phyloP scores from a whole-genome alignment of 2,329 filamentous ascomycete genomes.

The Emydomyces testavorans region DNA sequence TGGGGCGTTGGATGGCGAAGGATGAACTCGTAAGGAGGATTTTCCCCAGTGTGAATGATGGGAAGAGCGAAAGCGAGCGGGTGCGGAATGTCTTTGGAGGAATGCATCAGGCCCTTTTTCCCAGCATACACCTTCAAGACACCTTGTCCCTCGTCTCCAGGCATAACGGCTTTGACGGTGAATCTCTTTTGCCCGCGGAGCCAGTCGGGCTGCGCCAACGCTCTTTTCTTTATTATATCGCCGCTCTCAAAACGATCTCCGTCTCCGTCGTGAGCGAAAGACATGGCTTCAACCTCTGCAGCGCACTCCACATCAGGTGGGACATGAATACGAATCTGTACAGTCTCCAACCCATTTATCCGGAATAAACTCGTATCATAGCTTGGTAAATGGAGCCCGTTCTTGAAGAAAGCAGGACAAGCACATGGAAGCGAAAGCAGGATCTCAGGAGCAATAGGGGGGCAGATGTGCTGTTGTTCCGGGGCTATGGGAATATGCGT shows the following conservation, averaged over 20 bases:
- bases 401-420: conserved; percentile 78
- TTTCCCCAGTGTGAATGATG: conserved; percentile 78
- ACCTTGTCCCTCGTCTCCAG: conserved; percentile 81
- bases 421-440: conserved; percentile 76
- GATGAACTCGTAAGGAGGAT: conserved; percentile 88
- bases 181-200: conserved; percentile 75
- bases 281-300: conserved; percentile 79
- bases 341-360: conserved; percentile 85
- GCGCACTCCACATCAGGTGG: conserved; percentile 83
- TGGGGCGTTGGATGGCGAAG: conserved; percentile 91
- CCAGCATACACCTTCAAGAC: conserved; percentile 86
- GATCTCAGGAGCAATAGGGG: conserved; percentile 72
- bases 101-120: conserved; percentile 91
- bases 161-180: conserved; percentile 82
- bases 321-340: conserved; percentile 77
- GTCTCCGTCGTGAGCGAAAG: conserved; percentile 69
- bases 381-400: conserved; percentile 65
- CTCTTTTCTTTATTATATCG: conserved; percentile 72
- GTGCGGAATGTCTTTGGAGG: conserved; percentile 90
- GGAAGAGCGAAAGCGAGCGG: conserved; percentile 82
- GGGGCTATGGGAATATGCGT: conserved; percentile 85
- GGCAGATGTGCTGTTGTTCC: conserved; percentile 84
- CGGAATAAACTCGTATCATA: conserved; percentile 81
- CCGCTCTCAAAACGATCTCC: conserved; percentile 91
- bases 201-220: conserved; percentile 87